Conservation (phyloP, 1,284 basidiomycete species). For the Ganoderma lingzhi region DNA sequence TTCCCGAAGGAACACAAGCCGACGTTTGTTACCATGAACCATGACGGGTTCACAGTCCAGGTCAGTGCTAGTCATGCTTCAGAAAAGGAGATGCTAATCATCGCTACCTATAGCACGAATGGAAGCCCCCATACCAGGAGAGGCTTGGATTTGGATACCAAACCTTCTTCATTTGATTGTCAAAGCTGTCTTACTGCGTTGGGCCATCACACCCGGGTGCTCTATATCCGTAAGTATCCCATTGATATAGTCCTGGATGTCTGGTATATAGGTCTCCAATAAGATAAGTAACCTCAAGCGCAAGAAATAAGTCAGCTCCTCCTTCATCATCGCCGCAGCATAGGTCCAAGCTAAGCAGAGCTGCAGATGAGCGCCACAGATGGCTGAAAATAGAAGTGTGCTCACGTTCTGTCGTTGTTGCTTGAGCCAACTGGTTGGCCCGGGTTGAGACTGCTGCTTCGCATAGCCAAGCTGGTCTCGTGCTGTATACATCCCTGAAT, state of each 20-base stretch:
- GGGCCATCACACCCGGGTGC: background rate
- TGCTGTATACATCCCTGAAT: constrained; percentile 68
- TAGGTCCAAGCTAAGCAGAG: constrained; percentile 46
- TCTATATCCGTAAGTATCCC: background rate
- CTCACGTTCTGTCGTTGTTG: constrained; percentile 65
- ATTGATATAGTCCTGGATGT: background rate
- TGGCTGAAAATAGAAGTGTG: constrained; percentile 3
- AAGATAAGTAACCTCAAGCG: constrained; percentile 10
- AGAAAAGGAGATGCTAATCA: background rate
- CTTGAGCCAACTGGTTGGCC: constrained; percentile 65
- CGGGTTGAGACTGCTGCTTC: constrained; percentile 50
- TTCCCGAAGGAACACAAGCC: constrained; percentile 17
- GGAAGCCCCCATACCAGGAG: constrained; percentile 18
- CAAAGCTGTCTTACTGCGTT: background rate
- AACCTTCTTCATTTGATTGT: constrained; percentile 12
- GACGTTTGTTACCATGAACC: constrained; percentile 13
- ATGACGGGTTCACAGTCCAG: constrained; percentile 13
- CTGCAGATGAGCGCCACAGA: constrained; percentile 25
- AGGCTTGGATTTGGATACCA: constrained; percentile 17
- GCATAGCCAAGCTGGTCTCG: constrained; percentile 56
- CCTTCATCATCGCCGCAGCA: constrained; percentile 40
- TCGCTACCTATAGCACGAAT: constrained; percentile 13
- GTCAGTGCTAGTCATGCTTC: constrained; percentile 5
- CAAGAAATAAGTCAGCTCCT: background rate
- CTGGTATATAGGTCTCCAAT: constrained; percentile 18